Evolutionary conservation across 176 grass and related monocot genomes (phyloP).

Genomic region (Thalia dealbata): DNA sequence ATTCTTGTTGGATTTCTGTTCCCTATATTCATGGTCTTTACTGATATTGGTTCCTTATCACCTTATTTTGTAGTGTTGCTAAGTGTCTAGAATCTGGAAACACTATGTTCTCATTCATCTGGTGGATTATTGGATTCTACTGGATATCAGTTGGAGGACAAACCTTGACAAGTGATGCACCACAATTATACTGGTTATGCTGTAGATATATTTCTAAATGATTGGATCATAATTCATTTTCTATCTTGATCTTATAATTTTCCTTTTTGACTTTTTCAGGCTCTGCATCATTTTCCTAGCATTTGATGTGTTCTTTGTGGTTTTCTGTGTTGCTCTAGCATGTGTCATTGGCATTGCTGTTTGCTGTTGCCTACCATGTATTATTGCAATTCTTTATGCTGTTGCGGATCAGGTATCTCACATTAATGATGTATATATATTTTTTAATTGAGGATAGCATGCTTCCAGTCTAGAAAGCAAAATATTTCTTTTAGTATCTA

Average conservation of each 20-base stretch:
- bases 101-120: conserved; percentile 16
- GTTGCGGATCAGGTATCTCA: conserved; percentile 8
- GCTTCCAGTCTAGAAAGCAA: not conserved
- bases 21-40: not conserved
- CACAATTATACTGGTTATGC: conserved; percentile 8
- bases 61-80: not conserved
- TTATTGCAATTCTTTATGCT: conserved; percentile 15
- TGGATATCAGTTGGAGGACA: conserved; percentile 17
- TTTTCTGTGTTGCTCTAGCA: conserved; percentile 12
- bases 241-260: not conserved
- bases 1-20: not conserved
- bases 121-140: conserved; percentile 18
- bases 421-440: not conserved
- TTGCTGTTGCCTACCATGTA: conserved; percentile 12
- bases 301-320: conserved; percentile 13
- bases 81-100: conserved; percentile 14
- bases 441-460: not conserved
- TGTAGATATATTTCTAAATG: not conserved
- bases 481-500: not conserved
- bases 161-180: conserved; percentile 7
- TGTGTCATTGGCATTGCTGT: conserved; percentile 14
- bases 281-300: conserved; percentile 7
- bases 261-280: not conserved
- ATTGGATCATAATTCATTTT: not conserved
- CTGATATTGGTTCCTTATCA: not conserved